Base-by-base conservation (phyloP, 176 grass and related monocot genomes). In the Microstegium vimineum region DNA sequence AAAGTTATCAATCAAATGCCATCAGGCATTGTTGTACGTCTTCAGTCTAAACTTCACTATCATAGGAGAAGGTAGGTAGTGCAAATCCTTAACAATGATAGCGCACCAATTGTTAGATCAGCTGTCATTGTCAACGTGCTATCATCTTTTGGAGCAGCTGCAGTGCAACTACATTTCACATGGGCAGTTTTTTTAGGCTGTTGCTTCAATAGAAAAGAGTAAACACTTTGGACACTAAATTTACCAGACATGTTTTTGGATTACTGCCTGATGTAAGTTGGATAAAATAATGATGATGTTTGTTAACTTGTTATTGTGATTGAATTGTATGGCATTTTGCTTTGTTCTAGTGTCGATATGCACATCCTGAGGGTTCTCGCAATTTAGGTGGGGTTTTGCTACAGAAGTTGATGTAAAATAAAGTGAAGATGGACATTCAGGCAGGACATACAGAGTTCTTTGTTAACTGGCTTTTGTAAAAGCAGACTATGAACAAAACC, bases 91-190 rank as follows among this genome's bases (percentile, higher is more conserved):
- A 56, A 73, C 56, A 83, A 2, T 59, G 60, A 63, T 79, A 36
- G 57, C n/a, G 3, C 67, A 46, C 35, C 52, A 40, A 22, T 36
- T 63, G 65, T 81, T 89, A 56, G 76, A 34, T 89, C 23, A 62
- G 40, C 14, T 76, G 71, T 76, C 52, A 67, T 32, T 76, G 70
- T 85, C 87, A 81, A 10, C 28, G 23, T 80, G 49, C 52, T 81
- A 63, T 81, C 12, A 14, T 69, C 23, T 73, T 22, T 79, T 83
- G 26, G 33, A 85, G 52, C 31, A 62, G 63, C 72, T 0, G 30
- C 62, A 25, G 40, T 52, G 49, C 20, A 74, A 85, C 8, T 17
- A 71, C 25, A 10, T 77, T 23, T 69, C 25, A 69, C 36, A 25
- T 26, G 3, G n/a, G 34, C 10, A 11, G 20, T 37, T 57, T 1